Evolutionary conservation across 2,329 filamentous ascomycete species (phyloP), one percentile per base, ranked within the genome.

Genomic region (Cercospora citrullina): DNA sequence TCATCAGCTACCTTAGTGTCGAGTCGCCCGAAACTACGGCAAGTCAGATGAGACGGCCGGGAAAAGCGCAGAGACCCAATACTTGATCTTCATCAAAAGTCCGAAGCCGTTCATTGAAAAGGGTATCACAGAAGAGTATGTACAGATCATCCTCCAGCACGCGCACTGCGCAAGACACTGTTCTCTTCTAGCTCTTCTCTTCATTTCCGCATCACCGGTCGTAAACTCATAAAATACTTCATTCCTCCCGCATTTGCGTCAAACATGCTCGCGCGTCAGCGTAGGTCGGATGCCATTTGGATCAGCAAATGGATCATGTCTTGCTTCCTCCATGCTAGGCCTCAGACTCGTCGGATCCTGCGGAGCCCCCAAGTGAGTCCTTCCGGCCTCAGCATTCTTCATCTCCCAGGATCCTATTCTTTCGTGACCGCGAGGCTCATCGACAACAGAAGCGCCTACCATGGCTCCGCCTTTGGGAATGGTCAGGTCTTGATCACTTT

Each of bases 401-500:
- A 88, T 75, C 74, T 88, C 86, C 86, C 86, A 88, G 68, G 86
- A 87, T 0, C 84, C 86, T 18, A 84, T 79, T 53, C 86, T 78
- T 76, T 87, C 86, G 74, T 87, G 83, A 1, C 81, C 81, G 23
- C 68, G 33, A 6, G 63, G 68, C 78, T 21, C 77, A 73, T 79
- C 76, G 69, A 80, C 73, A 16, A 76, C 75, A 67, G 61, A 75
- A 63, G 67, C 76, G 42, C 71, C 77, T 75, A 68, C 76, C 75
- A 76, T 63, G 73, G 74, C 80, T 1, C 78, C 81, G 64, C 81
- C 81, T 60, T 81, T 81, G 1, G 81, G 76, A 18, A 85, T 77
- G 2, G 79, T 80, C 33, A 87, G 73, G 74, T 88, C 86, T 3
- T 80, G 78, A 74, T 88, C 87, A 59, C 82, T 84, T 0, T 83